phyloP scores from a whole-genome alignment of 768 basidiomycete genomes.

The Calocybe cyanea region DNA sequence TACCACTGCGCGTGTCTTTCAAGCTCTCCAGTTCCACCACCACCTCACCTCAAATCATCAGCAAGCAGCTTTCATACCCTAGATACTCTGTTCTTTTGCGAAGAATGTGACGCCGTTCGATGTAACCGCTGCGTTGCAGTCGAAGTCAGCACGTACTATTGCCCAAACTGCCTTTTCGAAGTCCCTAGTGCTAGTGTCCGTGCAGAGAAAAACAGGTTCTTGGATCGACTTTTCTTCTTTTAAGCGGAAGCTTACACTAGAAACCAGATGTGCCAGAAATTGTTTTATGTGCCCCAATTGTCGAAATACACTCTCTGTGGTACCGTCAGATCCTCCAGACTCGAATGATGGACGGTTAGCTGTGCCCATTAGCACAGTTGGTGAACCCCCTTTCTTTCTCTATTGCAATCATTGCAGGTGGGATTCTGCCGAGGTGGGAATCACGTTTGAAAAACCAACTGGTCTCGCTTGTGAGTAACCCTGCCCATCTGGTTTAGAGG shows the following conservation, averaged over 20 bases:
- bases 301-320: constrained; percentile 83
- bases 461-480: constrained; percentile 76
- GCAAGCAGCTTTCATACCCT: constrained; percentile 80
- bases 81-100: constrained; percentile 90
- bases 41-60: constrained; percentile 74
- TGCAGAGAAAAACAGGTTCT: constrained; percentile 92
- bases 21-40: constrained; percentile 56
- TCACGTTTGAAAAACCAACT: constrained; percentile 95
- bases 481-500: too few relatives aligned
- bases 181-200: constrained; percentile 98
- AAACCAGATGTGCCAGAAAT: constrained; percentile 86
- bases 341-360: constrained; percentile 51
- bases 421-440: constrained; percentile 89
- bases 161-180: constrained; percentile 97
- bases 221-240: constrained; percentile 5
- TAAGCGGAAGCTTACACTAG: too few relatives aligned
- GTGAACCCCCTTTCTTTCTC: constrained; percentile 87
- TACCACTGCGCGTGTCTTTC: constrained; percentile 80
- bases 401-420: constrained; percentile 92
- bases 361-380: constrained; percentile 54
- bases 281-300: constrained; percentile 97
- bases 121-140: constrained; percentile 90
- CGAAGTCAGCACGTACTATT: constrained; percentile 97
- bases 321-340: constrained; percentile 83
- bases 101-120: constrained; percentile 94